Base-by-base conservation (phyloP, 225 moss, liverwort and hornwort species). In the Pseudoscleropodium purum region DNA sequence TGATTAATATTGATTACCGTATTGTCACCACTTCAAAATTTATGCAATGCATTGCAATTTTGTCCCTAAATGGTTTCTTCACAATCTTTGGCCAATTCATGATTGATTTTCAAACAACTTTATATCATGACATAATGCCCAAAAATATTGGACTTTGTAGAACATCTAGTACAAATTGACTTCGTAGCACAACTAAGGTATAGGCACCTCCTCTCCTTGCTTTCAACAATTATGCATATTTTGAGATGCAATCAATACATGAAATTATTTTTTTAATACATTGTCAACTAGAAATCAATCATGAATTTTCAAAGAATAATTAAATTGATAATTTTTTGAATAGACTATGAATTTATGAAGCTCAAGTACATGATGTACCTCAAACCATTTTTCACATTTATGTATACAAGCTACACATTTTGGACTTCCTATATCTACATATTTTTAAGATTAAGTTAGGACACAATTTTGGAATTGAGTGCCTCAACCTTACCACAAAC, bases 21-120 rank as follows among this genome's bases (percentile, higher is more conserved):
- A 15, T 73, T 73, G 15, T 15, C 27, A 57, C 57, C 3, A 3
- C 2, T 47, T 1, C 1, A 75, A 1, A 75, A 75, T 75, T 47
- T 11, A 31, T 11, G 8, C 4, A 13, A 41, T 25, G 7, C 47
- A 75, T 47, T 4, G 4, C 11, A 75, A 30, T 30, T 47, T 47
- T 30, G 0, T 0, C 10, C 6, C 1, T 74, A 10, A 18, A 31
- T 0, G 0, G 0, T 29, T 45, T 74, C 2, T 11, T 11, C 1
- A 47, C 47, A 31, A 75, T 47, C 18, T 3, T 31, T 47, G 4
- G 47, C 9, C 47, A 47, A 2, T 47, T 47, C 47, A 47, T 47
- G 47, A 47, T 47, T 47, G 47, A 47, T 47, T 47, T 47, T 47
- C 47, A 47, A 45, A 9, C 10, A 11, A 18, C 1, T 45, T 74